Base-by-base conservation (phyloP, 1,284 basidiomycete species). In the Trichosporon sp. region DNA sequence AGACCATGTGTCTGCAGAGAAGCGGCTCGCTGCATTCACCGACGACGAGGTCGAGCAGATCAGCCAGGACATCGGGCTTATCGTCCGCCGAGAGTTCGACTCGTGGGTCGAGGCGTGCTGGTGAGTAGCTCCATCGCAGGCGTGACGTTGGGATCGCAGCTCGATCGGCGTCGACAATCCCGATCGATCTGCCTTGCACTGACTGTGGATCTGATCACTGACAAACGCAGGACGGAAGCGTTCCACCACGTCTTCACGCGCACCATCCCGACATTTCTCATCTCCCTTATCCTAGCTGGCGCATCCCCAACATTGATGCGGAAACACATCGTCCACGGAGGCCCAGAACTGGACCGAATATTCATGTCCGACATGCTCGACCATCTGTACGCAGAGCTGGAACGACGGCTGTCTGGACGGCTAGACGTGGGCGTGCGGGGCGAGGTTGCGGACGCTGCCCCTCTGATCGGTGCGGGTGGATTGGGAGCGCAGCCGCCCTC, bases 61-160 rank as follows among this genome's bases (percentile, higher is more conserved):
- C 43, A 78, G 82, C 35, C 74, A 71, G 56, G 81, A 84, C 75
- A 77, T 84, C 75, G 79, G 77, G 3, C 73, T 80, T 38, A 78
- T 84, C 14, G 71, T 83, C 59, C 71, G 82, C 43, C 76, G 79
- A 51, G 83, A 84, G 70, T 84, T 76, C 71, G 83, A 84, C 70
- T 80, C 78, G 64, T 84, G 83, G 82, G 81, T 84, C 40, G 83
- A 84, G 71, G 77, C 82, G 51, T 84, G 83, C 75, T 84, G 83
- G 83, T 84, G 74, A 75, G 83, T 76, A 7, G 46, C 21, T 12
- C 11, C 46, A 63, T 63, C 59, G 59, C 59, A 54, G 32, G 16
- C 59, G 59, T 63, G 31, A 35, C 32, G 31, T 32, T 19, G 32
- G 31, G 32, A 35, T 7, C 26, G 31, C 21, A 26, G 59, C 16